A percentile compares a stretch with the other conserved stretches of the same genome.
These are phyloP conservation scores for Hyphochytrium catenoides DNA, from an alignment of 352 stramenopile genomes.

Conservation along the genomic window DNA sequence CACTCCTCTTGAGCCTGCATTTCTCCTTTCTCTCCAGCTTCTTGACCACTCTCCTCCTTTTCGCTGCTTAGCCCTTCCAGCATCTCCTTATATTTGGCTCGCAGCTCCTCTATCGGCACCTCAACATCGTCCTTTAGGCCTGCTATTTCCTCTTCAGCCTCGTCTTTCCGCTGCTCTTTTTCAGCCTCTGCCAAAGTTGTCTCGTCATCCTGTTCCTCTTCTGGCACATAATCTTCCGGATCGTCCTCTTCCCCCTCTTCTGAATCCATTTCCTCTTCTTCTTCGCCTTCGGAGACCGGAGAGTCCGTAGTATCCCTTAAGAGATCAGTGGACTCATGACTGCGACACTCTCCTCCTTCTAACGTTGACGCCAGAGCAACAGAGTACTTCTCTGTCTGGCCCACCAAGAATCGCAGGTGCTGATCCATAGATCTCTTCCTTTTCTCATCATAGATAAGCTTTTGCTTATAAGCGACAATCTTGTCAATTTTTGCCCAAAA, in stretches of 20 bases:
- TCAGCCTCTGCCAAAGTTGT: conserved; percentile 15
- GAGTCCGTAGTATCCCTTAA: conserved; percentile 6
- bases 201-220: conserved; percentile 26
- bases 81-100: conserved; percentile 15
- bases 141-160: conserved; percentile 25
- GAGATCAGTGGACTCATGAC: conserved; percentile 8
- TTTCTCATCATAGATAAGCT: conserved; percentile 59
- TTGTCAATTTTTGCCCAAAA: conserved; percentile 97
- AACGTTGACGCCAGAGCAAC: conserved; percentile 43
- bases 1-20: conserved; percentile 8
- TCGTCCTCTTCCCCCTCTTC: conserved; percentile 11
- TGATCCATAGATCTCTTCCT: conserved; percentile 80
- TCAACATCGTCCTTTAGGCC: conserved; percentile 38
- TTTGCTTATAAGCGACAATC: conserved; percentile 91
- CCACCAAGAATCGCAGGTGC: conserved; percentile 79
- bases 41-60: conserved; percentile 2
- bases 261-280: conserved; percentile 3
- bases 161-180: conserved; percentile 6
- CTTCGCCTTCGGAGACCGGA: conserved; percentile 4
- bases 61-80: conserved; percentile 5
- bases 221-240: conserved; percentile 4
- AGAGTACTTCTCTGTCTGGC: conserved; percentile 90
- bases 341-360: not conserved
- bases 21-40: conserved; percentile 4
- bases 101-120: conserved; percentile 43